phyloP scores from a whole-genome alignment of 768 basidiomycete species.

The Leccinum boreale region DNA sequence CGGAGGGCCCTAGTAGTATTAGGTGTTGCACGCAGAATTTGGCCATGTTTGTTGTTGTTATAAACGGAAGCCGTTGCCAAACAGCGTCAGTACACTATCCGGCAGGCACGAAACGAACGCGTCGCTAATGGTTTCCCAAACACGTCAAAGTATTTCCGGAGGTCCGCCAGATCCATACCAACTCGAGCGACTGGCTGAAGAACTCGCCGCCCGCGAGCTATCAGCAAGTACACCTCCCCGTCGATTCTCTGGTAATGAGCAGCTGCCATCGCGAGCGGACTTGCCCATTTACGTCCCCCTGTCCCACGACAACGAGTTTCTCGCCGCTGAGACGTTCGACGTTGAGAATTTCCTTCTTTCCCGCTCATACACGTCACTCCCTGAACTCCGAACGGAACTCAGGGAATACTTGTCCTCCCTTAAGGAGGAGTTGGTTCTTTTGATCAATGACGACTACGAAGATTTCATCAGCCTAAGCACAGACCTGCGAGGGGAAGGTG shows the following conservation, averaged over 20 bases:
- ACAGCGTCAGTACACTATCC: slow-evolving; percentile 1
- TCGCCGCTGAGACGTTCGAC: slow-evolving; percentile 67
- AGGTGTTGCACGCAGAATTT: not conserved
- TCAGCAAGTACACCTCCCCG: slow-evolving; percentile 14
- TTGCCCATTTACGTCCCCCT: slow-evolving; percentile 69
- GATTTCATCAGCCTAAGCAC: slow-evolving; percentile 96
- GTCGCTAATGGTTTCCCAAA: slow-evolving; percentile 16
- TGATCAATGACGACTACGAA: slow-evolving; percentile 98
- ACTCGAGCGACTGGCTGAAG: slow-evolving; percentile 70
- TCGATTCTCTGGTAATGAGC: slow-evolving; percentile 8
- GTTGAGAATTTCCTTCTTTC: slow-evolving; percentile 88
- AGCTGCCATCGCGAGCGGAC: slow-evolving; percentile 33
- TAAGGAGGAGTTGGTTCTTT: slow-evolving; percentile 90
- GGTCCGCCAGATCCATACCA: slow-evolving; percentile 52
- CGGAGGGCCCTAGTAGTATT: too few species aligned
- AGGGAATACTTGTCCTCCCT: slow-evolving; percentile 78
- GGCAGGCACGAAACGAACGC: not conserved
- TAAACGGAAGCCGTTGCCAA: slow-evolving; percentile 24
- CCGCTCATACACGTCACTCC: slow-evolving; percentile 77
- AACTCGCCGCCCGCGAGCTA: slow-evolving; percentile 57
- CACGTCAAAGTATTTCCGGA: slow-evolving; percentile 12
- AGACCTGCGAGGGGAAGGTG: slow-evolving; percentile 83
- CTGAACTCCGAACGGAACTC: slow-evolving; percentile 84
- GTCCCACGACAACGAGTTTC: slow-evolving; percentile 73
- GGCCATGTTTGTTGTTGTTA: slow-evolving; percentile 23